These are phyloP conservation scores for Syncephalis plumigaleata DNA, from an alignment of 371 early-diverging fungal species.

Conservation along the genomic window DNA sequence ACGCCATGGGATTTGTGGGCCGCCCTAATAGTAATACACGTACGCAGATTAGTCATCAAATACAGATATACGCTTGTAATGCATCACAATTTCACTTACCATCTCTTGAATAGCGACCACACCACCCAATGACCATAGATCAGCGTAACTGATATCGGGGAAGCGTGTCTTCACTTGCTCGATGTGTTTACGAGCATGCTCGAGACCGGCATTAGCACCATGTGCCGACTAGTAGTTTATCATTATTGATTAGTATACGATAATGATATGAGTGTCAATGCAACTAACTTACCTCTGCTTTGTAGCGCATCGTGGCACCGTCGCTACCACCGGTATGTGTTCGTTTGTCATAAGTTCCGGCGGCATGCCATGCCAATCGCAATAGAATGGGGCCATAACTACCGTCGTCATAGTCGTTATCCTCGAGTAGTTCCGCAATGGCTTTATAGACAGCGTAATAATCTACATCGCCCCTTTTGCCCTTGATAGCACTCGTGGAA, in stretches of 20 bases:
- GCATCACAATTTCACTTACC: constrained; percentile 13
- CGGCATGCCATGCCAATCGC: constrained; percentile 86
- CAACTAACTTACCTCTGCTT: constrained; percentile 29
- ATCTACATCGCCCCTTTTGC: constrained; percentile 17
- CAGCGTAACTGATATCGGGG: constrained; percentile 75
- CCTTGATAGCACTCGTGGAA: too few relatives aligned
- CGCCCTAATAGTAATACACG: constrained; percentile 27
- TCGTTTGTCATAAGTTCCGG: constrained; percentile 75
- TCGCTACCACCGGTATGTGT: constrained; percentile 76
- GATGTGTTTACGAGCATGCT: constrained; percentile 56
- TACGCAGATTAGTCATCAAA: not conserved
- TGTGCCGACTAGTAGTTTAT: constrained; percentile 18
- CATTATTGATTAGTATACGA: too few relatives aligned
- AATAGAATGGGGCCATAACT: constrained; percentile 77
- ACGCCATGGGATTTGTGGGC: constrained; percentile 74
- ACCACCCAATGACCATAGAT: constrained; percentile 89
- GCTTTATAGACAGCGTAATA: constrained; percentile 57
- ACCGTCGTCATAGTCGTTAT: constrained; percentile 80
- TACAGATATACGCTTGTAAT: not conserved
- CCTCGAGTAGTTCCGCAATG: constrained; percentile 62
- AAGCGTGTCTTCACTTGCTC: constrained; percentile 71
- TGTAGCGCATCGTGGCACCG: constrained; percentile 78
- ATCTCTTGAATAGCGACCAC: constrained; percentile 78
- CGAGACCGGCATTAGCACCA: constrained; percentile 80
- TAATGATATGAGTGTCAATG: too few relatives aligned